These are phyloP conservation scores for Ophiosphaerella narmari DNA, from an alignment of 2,329 filamentous ascomycete species.

Conservation along the genomic window DNA sequence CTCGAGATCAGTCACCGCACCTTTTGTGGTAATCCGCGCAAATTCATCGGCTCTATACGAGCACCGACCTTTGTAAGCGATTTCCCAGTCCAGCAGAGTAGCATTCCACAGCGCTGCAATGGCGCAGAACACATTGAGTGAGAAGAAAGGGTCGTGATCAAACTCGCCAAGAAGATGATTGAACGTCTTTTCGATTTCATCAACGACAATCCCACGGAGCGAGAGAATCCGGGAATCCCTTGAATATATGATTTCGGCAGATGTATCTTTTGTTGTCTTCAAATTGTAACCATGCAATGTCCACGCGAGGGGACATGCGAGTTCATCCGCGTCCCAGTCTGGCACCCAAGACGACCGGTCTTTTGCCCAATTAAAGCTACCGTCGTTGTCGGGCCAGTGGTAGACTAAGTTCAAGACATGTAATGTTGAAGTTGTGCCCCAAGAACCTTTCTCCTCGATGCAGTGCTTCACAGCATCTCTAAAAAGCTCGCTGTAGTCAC, in stretches of 20 bases:
- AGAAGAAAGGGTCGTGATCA: neutral
- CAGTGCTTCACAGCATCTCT: conserved; percentile 6
- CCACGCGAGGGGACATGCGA: neutral
- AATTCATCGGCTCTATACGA: conserved; percentile 4
- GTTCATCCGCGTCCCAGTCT: neutral
- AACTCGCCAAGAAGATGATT: neutral
- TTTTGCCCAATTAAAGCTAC: neutral
- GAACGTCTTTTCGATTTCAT: conserved; percentile 1
- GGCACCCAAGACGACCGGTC: conserved; percentile 7
- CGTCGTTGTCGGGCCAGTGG: neutral
- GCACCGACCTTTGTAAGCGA: neutral
- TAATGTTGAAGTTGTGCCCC: neutral
- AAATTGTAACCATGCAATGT: neutral
- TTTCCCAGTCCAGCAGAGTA: neutral
- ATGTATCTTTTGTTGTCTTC: neutral
- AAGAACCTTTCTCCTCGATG: conserved; percentile 1
- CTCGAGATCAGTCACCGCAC: neutral
- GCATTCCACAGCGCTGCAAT: neutral
- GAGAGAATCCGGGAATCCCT: conserved; percentile 4
- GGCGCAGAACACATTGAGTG: conserved; percentile 2
- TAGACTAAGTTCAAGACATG: conserved; percentile 1
- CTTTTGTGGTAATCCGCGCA: neutral
- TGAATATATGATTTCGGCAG: neutral
- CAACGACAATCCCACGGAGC: conserved; percentile 1
- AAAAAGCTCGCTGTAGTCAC: conserved; percentile 2